Evolutionary conservation across 2,329 filamentous ascomycete species (phyloP).

Genomic region (Phialemonium atrogriseum): DNA sequence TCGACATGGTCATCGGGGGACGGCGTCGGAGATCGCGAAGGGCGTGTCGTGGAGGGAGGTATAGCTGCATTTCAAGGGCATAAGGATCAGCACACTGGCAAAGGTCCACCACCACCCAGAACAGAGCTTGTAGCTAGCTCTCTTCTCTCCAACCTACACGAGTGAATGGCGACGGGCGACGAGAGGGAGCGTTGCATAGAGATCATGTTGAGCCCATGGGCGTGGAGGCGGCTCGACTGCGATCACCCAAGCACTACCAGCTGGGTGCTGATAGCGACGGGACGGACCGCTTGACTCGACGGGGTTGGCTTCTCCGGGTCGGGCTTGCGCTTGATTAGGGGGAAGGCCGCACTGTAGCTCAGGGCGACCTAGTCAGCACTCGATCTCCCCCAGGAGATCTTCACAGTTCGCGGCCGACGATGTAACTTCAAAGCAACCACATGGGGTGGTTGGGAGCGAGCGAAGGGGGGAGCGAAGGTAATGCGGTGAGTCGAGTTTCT

Average conservation of each 20-base stretch:
- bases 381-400: too few relatives aligned
- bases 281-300: slow-evolving; percentile 8
- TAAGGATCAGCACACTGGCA: slow-evolving; percentile 12
- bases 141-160: slow-evolving; percentile 42
- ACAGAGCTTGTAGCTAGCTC: too few relatives aligned
- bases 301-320: too few relatives aligned
- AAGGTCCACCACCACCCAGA: slow-evolving; percentile 1
- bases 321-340: too few relatives aligned
- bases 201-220: slow-evolving; percentile 47
- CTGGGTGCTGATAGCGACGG: slow-evolving; percentile 11
- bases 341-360: too few relatives aligned
- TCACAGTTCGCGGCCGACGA: too few relatives aligned
- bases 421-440: too few relatives aligned
- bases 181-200: slow-evolving; percentile 56
- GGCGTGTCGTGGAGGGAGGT: slow-evolving; percentile 41
- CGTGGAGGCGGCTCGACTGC: slow-evolving; percentile 13
- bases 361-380: too few relatives aligned
- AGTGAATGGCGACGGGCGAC: slow-evolving; percentile 50
- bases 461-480: too few relatives aligned
- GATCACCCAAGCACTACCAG: slow-evolving; percentile 19
- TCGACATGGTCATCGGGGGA: slow-evolving; percentile 44
- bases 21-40: slow-evolving; percentile 47
- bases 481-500: too few relatives aligned
- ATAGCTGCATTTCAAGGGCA: slow-evolving; percentile 29
- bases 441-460: too few relatives aligned